A percentile compares a stretch with the other conserved stretches of the same genome.
Evolutionary conservation across 345 rosid genomes (phyloP).

Genomic region (Populus ilicifolia): DNA sequence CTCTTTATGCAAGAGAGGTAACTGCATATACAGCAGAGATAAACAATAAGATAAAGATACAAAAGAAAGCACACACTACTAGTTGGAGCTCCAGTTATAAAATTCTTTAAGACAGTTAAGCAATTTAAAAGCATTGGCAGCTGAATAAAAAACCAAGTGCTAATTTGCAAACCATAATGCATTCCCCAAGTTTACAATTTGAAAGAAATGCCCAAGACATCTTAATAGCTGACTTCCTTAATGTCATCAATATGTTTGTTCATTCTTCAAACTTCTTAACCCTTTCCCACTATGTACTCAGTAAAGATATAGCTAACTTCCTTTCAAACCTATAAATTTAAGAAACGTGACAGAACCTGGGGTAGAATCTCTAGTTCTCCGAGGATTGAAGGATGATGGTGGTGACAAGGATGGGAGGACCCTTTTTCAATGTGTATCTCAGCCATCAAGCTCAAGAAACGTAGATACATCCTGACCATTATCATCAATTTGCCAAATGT

Average conservation of each 20-base stretch:
- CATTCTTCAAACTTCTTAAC: neutral
- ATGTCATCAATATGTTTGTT: neutral
- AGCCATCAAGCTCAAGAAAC: neutral
- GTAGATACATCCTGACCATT: neutral
- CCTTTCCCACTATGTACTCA: neutral
- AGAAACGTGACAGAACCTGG: neutral
- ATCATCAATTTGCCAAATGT: neutral
- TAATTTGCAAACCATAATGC: constrained; percentile 5
- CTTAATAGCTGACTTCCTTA: neutral
- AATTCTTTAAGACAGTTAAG: neutral
- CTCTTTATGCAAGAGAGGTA: constrained; percentile 92
- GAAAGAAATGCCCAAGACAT: neutral
- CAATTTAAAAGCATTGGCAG: neutral
- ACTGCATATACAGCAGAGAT: constrained; percentile 30
- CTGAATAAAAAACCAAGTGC: neutral
- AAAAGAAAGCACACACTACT: neutral
- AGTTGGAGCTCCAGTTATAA: neutral
- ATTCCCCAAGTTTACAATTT: neutral
- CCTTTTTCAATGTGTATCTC: neutral
- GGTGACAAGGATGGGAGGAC: neutral
- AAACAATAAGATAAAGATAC: neutral
- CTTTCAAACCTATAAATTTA: neutral
- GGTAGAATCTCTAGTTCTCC: neutral
- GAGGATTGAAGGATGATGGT: neutral
- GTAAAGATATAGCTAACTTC: neutral